phyloP scores from a whole-genome alignment of 2,329 filamentous ascomycete species.

The Epichloe hybrida region DNA sequence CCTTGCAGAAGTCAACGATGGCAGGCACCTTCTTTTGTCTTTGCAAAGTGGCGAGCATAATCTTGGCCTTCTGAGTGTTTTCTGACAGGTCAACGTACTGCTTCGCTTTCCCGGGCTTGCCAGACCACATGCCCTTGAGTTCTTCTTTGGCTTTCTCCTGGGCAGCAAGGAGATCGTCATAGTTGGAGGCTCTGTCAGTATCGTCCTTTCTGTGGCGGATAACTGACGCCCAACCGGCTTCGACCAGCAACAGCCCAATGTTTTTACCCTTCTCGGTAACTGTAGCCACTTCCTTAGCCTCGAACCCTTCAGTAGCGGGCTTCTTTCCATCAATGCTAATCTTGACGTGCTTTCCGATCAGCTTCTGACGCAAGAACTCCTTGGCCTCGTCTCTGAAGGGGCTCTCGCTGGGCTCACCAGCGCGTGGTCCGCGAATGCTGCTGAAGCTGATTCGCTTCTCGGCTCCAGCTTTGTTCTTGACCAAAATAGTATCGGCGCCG shows the following conservation, averaged over 20 bases:
- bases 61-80: constrained; percentile 86
- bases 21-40: constrained; percentile 87
- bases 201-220: constrained; percentile 93
- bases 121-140: constrained; percentile 88
- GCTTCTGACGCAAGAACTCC: constrained; percentile 82
- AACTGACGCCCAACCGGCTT: constrained; percentile 85
- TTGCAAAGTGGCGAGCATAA: constrained; percentile 75
- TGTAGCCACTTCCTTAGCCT: constrained; percentile 89
- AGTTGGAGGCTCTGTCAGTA: constrained; percentile 83
- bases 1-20: constrained; percentile 93
- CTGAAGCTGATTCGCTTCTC: constrained; percentile 89
- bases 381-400: constrained; percentile 90
- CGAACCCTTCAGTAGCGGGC: constrained; percentile 77
- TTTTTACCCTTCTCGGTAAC: constrained; percentile 77
- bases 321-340: constrained; percentile 83
- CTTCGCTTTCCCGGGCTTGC: constrained; percentile 72
- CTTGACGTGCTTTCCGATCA: constrained; percentile 93
- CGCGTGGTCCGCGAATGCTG: constrained; percentile 86
- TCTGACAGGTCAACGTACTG: constrained; percentile 85
- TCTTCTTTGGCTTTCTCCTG: constrained; percentile 75
- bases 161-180: constrained; percentile 73
- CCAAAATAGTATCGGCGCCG: constrained; percentile 76
- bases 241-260: constrained; percentile 70
- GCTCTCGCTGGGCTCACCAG: constrained; percentile 71
- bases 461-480: constrained; percentile 68